Evolutionary conservation across 805 yeast genomes (phyloP).

Genomic region (Wickerhamiella domercqiae): DNA sequence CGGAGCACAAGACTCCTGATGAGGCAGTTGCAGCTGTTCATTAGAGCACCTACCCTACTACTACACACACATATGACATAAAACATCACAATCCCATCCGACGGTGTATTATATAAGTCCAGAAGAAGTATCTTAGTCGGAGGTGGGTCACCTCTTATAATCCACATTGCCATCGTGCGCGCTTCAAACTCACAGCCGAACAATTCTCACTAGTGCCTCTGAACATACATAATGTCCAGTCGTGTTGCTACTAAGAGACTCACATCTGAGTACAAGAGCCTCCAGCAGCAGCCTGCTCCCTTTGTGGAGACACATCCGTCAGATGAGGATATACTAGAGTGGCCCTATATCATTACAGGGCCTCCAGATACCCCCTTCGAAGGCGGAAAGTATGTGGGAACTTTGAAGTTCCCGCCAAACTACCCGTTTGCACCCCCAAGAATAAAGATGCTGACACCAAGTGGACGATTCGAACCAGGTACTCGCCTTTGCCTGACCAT

Average conservation of each 20-base stretch:
- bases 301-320: slow-evolving; percentile 72
- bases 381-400: slow-evolving; percentile 26
- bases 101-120: too few relatives aligned
- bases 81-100: too few relatives aligned
- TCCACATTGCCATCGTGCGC: too few relatives aligned
- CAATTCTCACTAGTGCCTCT: too few relatives aligned
- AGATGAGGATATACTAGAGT: slow-evolving; percentile 74
- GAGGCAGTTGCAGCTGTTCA: too few relatives aligned
- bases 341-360: slow-evolving; percentile 89
- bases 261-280: slow-evolving; percentile 28
- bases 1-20: not conserved
- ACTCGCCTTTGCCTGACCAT: slow-evolving; percentile 67
- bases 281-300: slow-evolving; percentile 72
- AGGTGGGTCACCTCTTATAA: too few relatives aligned
- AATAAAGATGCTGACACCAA: slow-evolving; percentile 78
- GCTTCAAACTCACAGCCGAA: too few relatives aligned
- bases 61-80: too few relatives aligned
- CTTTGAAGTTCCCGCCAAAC: slow-evolving; percentile 69
- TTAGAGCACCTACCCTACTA: too few relatives aligned
- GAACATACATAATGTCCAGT: slow-evolving; percentile 15
- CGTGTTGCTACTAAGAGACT: slow-evolving; percentile 17
- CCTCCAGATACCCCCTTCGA: slow-evolving; percentile 82
- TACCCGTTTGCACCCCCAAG: slow-evolving; percentile 91
- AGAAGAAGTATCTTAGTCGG: too few relatives aligned
- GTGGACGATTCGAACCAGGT: slow-evolving; percentile 68